Percentiles rank a stretch among this genome's conserved stretches.
phyloP scores from a whole-genome alignment of 2,329 filamentous ascomycete species.

The Botrytis porri region DNA sequence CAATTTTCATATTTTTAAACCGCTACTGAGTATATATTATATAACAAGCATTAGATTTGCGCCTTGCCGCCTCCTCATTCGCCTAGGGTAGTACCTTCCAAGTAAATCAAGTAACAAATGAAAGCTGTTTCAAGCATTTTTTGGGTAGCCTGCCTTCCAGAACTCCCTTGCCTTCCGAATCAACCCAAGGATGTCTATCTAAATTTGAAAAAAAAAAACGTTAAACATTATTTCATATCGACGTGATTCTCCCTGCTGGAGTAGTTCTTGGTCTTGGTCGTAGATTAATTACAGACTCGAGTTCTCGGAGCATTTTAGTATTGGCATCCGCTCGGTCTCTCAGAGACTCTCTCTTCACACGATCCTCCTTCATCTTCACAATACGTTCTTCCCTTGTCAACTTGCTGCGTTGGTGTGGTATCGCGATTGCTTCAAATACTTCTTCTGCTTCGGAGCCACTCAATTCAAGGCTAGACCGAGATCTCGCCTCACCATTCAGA shows the following conservation, averaged over 20 bases:
- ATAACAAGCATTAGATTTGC: constrained; percentile 5
- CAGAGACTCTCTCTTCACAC: constrained; percentile 67
- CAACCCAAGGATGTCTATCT: constrained; percentile 9
- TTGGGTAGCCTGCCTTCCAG: constrained; percentile 8
- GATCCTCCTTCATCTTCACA: constrained; percentile 81
- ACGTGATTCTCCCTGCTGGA: constrained; percentile 35
- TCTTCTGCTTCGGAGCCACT: constrained; percentile 65
- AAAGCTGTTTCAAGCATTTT: constrained; percentile 8
- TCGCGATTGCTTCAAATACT: constrained; percentile 86
- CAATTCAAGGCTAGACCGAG: constrained; percentile 50
- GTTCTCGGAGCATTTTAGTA: constrained; percentile 85
- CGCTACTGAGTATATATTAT: neutral
- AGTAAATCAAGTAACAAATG: constrained; percentile 10
- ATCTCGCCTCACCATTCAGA: constrained; percentile 67
- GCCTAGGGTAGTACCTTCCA: neutral
- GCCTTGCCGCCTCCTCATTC: neutral
- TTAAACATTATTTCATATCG: constrained; percentile 33
- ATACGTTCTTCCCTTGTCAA: constrained; percentile 86
- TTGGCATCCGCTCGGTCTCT: constrained; percentile 77
- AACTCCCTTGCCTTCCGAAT: constrained; percentile 10
- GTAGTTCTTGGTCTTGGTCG: constrained; percentile 41
- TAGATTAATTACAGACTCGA: constrained; percentile 81
- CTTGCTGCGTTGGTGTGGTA: constrained; percentile 65
- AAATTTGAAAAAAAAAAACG: constrained; percentile 15
- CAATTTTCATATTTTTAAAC: neutral